Evolutionary conservation across 306 rosid genomes (phyloP).

Genomic region (Prunus mongolica): DNA sequence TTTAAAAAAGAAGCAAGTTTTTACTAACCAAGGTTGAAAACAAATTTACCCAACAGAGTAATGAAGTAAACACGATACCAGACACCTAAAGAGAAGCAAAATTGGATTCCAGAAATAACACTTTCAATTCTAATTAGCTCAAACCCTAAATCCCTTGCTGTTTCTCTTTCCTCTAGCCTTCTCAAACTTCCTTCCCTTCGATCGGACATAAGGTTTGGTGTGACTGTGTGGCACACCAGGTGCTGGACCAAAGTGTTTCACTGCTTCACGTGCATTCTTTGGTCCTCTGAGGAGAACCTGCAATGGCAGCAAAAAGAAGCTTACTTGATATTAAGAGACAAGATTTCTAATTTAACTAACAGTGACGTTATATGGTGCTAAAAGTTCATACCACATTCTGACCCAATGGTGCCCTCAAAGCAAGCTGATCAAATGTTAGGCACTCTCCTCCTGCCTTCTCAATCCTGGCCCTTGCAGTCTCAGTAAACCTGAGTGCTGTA

Average conservation of each 20-base stretch:
- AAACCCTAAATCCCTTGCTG: conserved; percentile 58
- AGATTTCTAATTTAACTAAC: neutral
- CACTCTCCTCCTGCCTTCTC: conserved; percentile 72
- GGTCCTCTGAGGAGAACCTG: conserved; percentile 65
- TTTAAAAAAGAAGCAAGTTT: neutral
- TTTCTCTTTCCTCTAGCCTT: conserved; percentile 57
- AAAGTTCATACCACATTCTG: conserved; percentile 46
- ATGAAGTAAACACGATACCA: neutral
- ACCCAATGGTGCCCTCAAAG: conserved; percentile 60
- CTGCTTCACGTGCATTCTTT: conserved; percentile 64
- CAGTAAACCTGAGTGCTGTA: conserved; percentile 61
- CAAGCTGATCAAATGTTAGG: conserved; percentile 52
- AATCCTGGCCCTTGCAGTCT: conserved; percentile 65
- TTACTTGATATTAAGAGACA: neutral
- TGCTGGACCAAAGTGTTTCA: conserved; percentile 64
- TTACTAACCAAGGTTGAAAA: neutral
- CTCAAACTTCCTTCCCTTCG: conserved; percentile 53
- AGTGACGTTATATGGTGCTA: neutral
- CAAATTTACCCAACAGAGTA: neutral
- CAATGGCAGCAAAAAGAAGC: conserved; percentile 1
- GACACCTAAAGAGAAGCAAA: conserved; percentile 17
- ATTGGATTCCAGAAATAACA: conserved; percentile 22
- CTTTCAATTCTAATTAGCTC: conserved; percentile 12
- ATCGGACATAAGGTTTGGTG: conserved; percentile 53
- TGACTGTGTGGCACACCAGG: conserved; percentile 72